Conservation (phyloP, 257 asterid species). For the Solanum piurae region DNA sequence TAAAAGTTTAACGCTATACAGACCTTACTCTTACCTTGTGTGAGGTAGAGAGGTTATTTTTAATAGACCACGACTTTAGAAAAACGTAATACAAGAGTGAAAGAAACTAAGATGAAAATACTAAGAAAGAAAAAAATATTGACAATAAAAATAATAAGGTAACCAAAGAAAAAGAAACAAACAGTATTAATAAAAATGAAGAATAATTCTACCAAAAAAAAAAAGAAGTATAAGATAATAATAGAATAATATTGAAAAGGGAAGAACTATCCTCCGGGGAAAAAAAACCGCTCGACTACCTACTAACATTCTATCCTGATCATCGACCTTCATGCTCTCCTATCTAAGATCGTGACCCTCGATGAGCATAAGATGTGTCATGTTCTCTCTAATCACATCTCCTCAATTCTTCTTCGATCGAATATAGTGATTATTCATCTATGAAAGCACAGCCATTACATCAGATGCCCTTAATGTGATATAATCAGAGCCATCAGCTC, state of each 20-base stretch:
- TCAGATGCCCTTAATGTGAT: slow-evolving; percentile 73
- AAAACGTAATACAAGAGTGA: neutral
- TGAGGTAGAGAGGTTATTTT: neutral
- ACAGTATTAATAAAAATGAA: neutral
- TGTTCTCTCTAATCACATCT: neutral
- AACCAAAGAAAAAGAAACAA: neutral
- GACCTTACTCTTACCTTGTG: accelerated
- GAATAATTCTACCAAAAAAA: neutral
- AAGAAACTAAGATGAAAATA: neutral
- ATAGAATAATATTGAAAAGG: neutral
- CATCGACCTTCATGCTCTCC: neutral
- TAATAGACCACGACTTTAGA: neutral
- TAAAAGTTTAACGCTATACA: neutral
- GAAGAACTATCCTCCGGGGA: neutral
- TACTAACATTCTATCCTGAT: neutral
- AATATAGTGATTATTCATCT: neutral
- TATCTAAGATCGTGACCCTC: neutral
- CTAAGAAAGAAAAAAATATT: neutral
- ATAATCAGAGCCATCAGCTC: slow-evolving; percentile 58
- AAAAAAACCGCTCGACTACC: neutral
- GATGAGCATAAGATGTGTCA: neutral
- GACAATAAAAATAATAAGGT: neutral
- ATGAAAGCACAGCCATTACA: slow-evolving; percentile 42
- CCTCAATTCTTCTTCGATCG: neutral
- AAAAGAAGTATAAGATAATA: neutral